These are phyloP conservation scores for Biancaea sappan DNA, from an alignment of 306 rosid species.

Conservation along the genomic window DNA sequence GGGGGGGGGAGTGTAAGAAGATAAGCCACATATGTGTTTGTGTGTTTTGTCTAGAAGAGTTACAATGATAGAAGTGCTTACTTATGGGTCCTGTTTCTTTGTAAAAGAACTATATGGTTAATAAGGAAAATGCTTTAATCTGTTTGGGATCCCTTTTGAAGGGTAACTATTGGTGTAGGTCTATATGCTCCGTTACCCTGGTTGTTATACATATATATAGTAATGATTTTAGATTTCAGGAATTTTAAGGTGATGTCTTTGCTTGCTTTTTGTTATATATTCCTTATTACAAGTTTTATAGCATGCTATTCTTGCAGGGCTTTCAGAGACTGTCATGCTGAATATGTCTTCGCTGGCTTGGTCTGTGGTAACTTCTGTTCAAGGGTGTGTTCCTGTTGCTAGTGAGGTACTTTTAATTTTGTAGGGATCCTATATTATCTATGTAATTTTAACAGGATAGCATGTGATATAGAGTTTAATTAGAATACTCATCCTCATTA, in stretches of 20 bases:
- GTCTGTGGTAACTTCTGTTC: slow-evolving; percentile 92
- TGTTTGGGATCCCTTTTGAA: slow-evolving; percentile 11
- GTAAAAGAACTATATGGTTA: background rate
- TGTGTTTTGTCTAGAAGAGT: background rate
- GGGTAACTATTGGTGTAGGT: slow-evolving; percentile 10
- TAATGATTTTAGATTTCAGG: background rate
- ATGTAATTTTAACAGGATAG: slow-evolving; percentile 20
- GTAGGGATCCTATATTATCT: background rate
- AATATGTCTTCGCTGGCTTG: slow-evolving; percentile 94
- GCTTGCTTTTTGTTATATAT: slow-evolving; percentile 4
- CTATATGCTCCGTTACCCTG: background rate
- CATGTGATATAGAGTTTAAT: slow-evolving; percentile 15
- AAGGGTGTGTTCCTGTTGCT: slow-evolving; percentile 89
- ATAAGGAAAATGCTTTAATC: background rate
- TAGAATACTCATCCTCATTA: slow-evolving; percentile 12
- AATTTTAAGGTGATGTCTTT: slow-evolving; percentile 1
- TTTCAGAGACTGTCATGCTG: slow-evolving; percentile 77
- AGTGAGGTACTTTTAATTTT: slow-evolving; percentile 66
- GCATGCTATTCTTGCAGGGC: slow-evolving; percentile 58
- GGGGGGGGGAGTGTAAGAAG: background rate
- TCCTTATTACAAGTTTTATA: slow-evolving; percentile 28
- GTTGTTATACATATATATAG: slow-evolving; percentile 10
- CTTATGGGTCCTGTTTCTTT: background rate
- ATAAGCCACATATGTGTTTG: background rate
- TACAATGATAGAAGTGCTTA: slow-evolving; percentile 7